Conservation (phyloP, 495 filamentous ascomycete genomes). For the Trichoderma virens region DNA sequence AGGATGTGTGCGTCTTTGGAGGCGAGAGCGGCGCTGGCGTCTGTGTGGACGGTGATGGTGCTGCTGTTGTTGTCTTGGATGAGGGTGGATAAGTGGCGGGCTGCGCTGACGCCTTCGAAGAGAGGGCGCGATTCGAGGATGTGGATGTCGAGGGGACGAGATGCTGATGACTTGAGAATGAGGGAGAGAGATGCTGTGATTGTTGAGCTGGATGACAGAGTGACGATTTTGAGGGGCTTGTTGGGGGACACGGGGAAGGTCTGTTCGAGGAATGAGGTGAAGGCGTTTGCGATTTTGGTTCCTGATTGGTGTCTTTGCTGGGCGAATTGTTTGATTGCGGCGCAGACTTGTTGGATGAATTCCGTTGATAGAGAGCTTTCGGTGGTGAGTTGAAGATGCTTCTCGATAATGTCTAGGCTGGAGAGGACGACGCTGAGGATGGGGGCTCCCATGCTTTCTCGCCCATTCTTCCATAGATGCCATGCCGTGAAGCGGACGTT, state of each 20-base stretch:
- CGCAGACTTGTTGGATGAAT: conserved; percentile 19
- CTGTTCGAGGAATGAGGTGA: background rate
- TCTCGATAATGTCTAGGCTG: conserved; percentile 29
- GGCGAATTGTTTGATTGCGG: background rate
- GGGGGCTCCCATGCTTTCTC: conserved; percentile 56
- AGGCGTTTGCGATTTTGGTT: background rate
- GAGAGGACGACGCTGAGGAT: conserved; percentile 45
- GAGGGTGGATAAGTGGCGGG: conserved; percentile 34
- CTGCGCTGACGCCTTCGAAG: conserved; percentile 54
- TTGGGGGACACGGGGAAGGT: background rate
- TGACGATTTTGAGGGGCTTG: conserved; percentile 39
- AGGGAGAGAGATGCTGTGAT: conserved; percentile 32
- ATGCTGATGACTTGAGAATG: conserved; percentile 12
- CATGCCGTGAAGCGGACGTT: conserved; percentile 49
- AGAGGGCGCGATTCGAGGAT: conserved; percentile 60
- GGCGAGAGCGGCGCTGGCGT: conserved; percentile 52
- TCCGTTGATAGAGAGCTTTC: conserved; percentile 25
- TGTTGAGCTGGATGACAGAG: conserved; percentile 54
- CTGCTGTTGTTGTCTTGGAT: conserved; percentile 19
- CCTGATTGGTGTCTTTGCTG: background rate
- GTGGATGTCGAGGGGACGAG: conserved; percentile 40
- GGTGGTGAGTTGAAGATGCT: conserved; percentile 20
- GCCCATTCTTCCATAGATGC: conserved; percentile 56
- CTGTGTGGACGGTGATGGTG: conserved; percentile 40
- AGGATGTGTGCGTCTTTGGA: conserved; percentile 41